phyloP scores from a whole-genome alignment of 805 yeast species.

The Kluyveromyces lactis region DNA sequence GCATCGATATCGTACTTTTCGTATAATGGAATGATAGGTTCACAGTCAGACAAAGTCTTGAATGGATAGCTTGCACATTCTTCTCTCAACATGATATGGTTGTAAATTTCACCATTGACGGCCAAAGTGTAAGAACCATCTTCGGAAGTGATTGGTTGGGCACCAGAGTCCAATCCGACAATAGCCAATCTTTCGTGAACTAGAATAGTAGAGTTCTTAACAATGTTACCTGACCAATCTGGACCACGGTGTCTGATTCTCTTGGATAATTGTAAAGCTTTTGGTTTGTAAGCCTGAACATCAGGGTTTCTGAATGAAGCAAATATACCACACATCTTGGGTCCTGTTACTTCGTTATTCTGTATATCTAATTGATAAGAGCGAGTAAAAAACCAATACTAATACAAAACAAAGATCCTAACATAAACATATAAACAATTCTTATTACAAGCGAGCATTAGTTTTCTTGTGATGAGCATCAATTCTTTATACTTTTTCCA shows the following conservation, averaged over 20 bases:
- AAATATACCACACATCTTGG: conserved; percentile 91
- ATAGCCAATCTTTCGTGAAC: conserved; percentile 96
- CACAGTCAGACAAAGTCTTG: conserved; percentile 92
- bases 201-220: conserved; percentile 71
- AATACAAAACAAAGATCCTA: too few relatives aligned
- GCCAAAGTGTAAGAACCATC: conserved; percentile 69
- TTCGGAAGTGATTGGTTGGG: conserved; percentile 86
- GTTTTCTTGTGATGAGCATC: too few relatives aligned
- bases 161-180: conserved; percentile 96
- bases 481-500: too few relatives aligned
- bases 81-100: conserved; percentile 84
- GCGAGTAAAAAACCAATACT: too few relatives aligned
- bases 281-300: conserved; percentile 70
- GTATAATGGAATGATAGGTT: conserved; percentile 90
- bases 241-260: conserved; percentile 99
- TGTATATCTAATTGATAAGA: not conserved
- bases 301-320: conserved; percentile 83
- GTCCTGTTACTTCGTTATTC: not conserved
- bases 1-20: conserved; percentile 82
- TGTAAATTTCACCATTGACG: conserved; percentile 97
- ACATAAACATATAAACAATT: too few relatives aligned
- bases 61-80: conserved; percentile 64
- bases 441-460: too few relatives aligned
- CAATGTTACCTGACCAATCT: conserved; percentile 93
- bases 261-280: conserved; percentile 84